phyloP scores from a whole-genome alignment of 805 yeast species.

The Yarrowia phangngaensis region DNA sequence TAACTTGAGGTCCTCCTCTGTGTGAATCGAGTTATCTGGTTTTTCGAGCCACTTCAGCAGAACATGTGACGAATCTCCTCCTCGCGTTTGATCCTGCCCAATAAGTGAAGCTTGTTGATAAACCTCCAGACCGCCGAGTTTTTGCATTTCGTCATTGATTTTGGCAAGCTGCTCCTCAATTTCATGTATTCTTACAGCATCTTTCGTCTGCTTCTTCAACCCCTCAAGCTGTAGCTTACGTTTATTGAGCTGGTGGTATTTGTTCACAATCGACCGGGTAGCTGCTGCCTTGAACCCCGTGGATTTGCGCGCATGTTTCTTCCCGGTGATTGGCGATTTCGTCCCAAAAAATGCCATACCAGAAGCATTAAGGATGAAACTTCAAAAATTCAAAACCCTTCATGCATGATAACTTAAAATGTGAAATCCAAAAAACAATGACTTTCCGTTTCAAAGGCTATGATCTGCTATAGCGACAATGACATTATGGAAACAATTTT shows the following conservation, averaged over 20 bases:
- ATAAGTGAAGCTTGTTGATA: slow-evolving; percentile 83
- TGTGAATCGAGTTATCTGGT: slow-evolving; percentile 28
- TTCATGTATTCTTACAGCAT: not conserved
- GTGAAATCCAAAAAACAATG: too few relatives aligned
- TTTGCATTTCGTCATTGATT: slow-evolving; percentile 58
- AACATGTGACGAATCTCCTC: slow-evolving; percentile 87
- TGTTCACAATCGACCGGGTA: slow-evolving; percentile 14
- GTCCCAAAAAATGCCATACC: slow-evolving; percentile 18
- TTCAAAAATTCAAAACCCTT: too few relatives aligned
- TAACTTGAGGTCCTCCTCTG: slow-evolving; percentile 39
- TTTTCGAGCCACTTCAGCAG: slow-evolving; percentile 66
- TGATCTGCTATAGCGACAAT: too few relatives aligned
- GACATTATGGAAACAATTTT: too few relatives aligned
- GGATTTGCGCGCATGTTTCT: slow-evolving; percentile 15
- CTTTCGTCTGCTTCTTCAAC: slow-evolving; percentile 7
- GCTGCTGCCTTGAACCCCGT: slow-evolving; percentile 17
- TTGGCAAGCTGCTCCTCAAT: slow-evolving; percentile 42
- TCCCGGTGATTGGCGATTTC: slow-evolving; percentile 23
- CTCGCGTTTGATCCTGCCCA: slow-evolving; percentile 75
- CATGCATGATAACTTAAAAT: too few relatives aligned
- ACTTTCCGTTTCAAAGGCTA: too few relatives aligned
- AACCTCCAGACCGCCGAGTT: slow-evolving; percentile 69
- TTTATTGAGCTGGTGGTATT: slow-evolving; percentile 21
- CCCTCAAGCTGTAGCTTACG: slow-evolving; percentile 8
- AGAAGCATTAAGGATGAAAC: too few relatives aligned